These are phyloP conservation scores for Rhodosporidiobolus odoratus DNA, from an alignment of 768 basidiomycete species.

Conservation along the genomic window DNA sequence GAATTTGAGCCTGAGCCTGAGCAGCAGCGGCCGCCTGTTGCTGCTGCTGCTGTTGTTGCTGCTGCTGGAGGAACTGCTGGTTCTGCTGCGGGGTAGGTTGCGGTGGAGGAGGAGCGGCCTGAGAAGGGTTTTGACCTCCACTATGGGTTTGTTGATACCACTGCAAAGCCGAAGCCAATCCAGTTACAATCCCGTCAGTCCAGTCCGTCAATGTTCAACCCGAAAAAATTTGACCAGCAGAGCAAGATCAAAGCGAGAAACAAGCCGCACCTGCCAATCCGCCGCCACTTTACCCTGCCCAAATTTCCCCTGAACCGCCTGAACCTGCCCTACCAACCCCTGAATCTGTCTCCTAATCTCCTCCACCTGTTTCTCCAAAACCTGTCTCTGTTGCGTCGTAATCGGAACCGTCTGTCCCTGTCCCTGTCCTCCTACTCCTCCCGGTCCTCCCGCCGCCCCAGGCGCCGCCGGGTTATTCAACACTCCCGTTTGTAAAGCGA, in stretches of 20 bases:
- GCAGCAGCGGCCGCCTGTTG: not conserved
- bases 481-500: conserved; percentile 20
- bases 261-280: conserved; percentile 1
- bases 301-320: not conserved
- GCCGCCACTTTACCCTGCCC: not conserved
- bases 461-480: too few species aligned
- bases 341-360: not conserved
- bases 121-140: not conserved
- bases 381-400: conserved; percentile 6
- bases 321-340: not conserved
- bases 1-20: not conserved
- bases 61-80: conserved; percentile 6
- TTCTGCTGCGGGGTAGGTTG: not conserved
- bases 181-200: too few species aligned
- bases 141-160: not conserved
- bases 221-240: too few species aligned
- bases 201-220: too few species aligned
- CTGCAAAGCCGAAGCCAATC: not conserved
- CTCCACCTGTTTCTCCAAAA: conserved; percentile 24
- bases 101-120: not conserved
- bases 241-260: too few species aligned
- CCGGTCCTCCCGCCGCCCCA: too few species aligned
- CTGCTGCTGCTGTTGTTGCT: conserved; percentile 22
- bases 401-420: conserved; percentile 6
- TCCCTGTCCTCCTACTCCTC: too few species aligned